Base-by-base conservation (phyloP, 176 grass and related monocot genomes). In the Tuctoria greenei region DNA sequence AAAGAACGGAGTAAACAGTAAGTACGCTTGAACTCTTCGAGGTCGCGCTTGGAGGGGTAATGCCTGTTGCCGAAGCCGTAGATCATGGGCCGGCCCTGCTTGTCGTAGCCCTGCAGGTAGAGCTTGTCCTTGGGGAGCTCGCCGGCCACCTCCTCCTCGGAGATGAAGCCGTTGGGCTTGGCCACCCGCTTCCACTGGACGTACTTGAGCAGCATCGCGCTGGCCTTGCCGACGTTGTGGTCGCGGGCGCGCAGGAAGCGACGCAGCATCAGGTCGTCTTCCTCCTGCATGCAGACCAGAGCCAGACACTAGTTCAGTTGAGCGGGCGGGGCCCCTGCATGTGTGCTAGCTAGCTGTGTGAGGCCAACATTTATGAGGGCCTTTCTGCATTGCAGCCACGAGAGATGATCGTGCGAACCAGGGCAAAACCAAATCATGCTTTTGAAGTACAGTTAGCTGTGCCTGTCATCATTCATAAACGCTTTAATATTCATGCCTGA, bases 21-120 rank as follows among this genome's bases (percentile, higher is more conserved):
- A n/a, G n/a, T 69, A 89, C 83, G 65, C 42, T 83, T 91, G 51
- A 97, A 83, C 81, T 93, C 93, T 37, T 91, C 82, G n/a, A 91
- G 42, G 56, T 81, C 79, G 1, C 88, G 67, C 8, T 73, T 82
- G 0, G 86, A 64, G 4, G 83, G 77, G 58, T 52, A 37, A 66
- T 97, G 93, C 1, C 68, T 75, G 20, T 54, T 81, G n/a, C 73
- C 85, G 58, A 91, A 81, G 27, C 40, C 43, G 73, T 89, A 80
- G 1, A 60, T 26, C 2, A 97, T 49, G 1, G 93, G 93, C 0
- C 83, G 86, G 0, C 86, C 78, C 0, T 34, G 36, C 10, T 74
- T 74, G 81, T 97, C 93, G 27, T 74, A 45, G 10, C 93, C 93
- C 43, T 89, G 93, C 47, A 74, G 10, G 70, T 17, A 83, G 1